Evolutionary conservation across 2,329 filamentous ascomycete species (phyloP), one percentile per base, ranked within the genome.

Genomic region (Paraphaeosphaeria minitans): DNA sequence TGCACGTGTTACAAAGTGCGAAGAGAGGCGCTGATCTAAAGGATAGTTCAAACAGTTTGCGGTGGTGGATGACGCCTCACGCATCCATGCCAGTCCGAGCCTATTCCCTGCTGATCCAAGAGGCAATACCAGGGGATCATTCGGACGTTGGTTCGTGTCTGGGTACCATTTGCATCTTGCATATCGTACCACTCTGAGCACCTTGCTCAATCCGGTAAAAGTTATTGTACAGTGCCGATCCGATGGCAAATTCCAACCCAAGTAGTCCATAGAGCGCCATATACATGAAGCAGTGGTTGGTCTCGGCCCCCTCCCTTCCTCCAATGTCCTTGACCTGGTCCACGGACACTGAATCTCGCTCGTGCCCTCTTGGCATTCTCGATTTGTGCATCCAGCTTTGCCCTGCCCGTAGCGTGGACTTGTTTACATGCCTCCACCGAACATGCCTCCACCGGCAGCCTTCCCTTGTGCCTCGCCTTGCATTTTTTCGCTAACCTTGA

Each of bases 401-500:
- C 12, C 21, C 19, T 51, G 16, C n/a, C n/a, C 5, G 10, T 33
- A 31, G 39, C 12, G 13, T 22, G 8, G 7, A 13, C 14, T 27
- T 33, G 21, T 33, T 59, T 67, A 72, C 68, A 67, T 68, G 19
- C 66, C 65, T 5, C 63, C 66, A 35, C 71, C 66, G 57, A 72
- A 72, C 68, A 70, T 72, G 4, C 62, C 69, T 10, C 64, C 68
- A 45, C 59, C 62, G 14, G 19, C 62, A 59, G 14, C 81, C 83
- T 42, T 81, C 84, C 60, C 87, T 86, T 86, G 84, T 50, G 91
- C 91, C 80, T 96, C 91, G 65, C 89, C 87, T 81, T 97, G 93
- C 88, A 98, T 93, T 82, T 96, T 92, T 82, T 98, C 93, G 73
- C 91, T 94, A 60, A 98, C 92, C 84, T 97, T 98, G 84, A 97